phyloP scores from a whole-genome alignment of 2,329 filamentous ascomycete species.

The Acephala macrosclerotiorum region DNA sequence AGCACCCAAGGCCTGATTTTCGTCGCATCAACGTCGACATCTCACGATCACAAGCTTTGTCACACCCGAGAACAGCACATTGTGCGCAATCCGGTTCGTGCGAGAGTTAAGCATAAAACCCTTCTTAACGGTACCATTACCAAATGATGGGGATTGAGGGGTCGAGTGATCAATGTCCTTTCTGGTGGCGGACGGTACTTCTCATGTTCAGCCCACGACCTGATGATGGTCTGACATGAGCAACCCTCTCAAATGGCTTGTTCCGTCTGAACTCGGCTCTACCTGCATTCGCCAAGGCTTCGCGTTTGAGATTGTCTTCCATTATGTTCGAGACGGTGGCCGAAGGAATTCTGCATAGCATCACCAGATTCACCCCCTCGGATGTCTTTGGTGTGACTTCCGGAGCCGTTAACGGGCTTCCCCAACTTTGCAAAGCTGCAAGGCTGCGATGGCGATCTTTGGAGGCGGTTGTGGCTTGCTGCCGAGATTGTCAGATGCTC shows the following conservation, averaged over 20 bases:
- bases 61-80: neutral
- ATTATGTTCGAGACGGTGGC: neutral
- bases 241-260: neutral
- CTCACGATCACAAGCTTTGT: neutral
- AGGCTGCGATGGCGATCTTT: neutral
- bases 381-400: neutral
- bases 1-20: neutral
- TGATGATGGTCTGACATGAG: neutral
- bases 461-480: slow-evolving; percentile 1
- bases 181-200: neutral
- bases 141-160: neutral
- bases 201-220: neutral
- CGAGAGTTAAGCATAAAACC: neutral
- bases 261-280: neutral
- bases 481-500: neutral
- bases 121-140: neutral
- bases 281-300: neutral
- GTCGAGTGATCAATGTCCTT: neutral
- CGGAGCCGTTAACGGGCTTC: neutral
- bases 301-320: neutral
- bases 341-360: neutral
- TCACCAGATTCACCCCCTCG: neutral
- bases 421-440: neutral
- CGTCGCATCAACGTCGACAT: neutral
- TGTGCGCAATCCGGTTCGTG: neutral